phyloP scores from a whole-genome alignment of 805 yeast species.

The Groenewaldozyma tartarivorans region DNA sequence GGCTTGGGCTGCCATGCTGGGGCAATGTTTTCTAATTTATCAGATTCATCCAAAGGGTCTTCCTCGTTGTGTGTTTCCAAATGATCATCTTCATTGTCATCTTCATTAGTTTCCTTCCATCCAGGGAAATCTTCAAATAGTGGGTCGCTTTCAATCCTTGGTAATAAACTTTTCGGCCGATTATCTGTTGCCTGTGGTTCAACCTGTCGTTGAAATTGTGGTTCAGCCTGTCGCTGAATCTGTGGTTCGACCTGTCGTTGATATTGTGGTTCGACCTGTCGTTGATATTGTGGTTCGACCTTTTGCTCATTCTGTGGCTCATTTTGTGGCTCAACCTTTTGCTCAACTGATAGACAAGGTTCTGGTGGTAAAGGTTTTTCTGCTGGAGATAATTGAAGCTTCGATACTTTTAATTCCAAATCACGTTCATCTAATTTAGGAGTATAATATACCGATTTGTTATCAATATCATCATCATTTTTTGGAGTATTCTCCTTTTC shows the following conservation, averaged over 20 bases:
- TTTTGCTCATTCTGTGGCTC: neutral
- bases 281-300: conserved; percentile 1
- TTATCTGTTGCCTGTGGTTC: neutral
- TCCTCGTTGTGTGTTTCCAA: neutral
- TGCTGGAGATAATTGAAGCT: conserved; percentile 1
- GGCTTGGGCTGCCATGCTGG: conserved; percentile 5
- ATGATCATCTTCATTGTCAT: neutral
- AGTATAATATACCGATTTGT: conserved; percentile 12
- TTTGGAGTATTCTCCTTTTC: neutral
- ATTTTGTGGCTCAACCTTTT: neutral
- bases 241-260: neutral
- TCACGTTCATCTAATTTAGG: conserved; percentile 7
- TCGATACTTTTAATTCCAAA: neutral
- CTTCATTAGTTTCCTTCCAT: neutral
- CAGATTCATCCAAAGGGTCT: no score
- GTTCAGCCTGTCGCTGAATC: neutral
- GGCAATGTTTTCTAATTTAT: conserved; percentile 5
- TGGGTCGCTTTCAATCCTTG: neutral
- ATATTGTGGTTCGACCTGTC: neutral
- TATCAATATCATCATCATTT: conserved; percentile 8
- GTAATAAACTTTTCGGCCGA: neutral
- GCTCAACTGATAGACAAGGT: neutral
- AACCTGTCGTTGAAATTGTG: neutral
- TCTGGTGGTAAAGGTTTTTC: neutral
- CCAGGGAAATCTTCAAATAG: neutral